Conservation (phyloP, 805 yeast species). For the Priceomyces haplophilus region DNA sequence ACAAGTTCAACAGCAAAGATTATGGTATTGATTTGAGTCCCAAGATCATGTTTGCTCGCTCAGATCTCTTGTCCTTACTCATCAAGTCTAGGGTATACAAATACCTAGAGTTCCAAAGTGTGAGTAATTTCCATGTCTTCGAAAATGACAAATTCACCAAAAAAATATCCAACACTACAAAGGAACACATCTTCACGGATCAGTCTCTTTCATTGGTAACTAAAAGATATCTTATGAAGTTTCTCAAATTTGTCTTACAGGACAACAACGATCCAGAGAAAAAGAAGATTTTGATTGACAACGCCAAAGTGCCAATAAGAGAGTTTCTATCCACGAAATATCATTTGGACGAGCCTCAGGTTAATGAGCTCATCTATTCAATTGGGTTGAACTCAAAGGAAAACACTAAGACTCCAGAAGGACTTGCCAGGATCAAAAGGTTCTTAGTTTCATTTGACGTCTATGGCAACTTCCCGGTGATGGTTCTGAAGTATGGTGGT, state of each 20-base stretch:
- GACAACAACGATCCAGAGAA: constrained; percentile 59
- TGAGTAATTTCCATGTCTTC: constrained; percentile 87
- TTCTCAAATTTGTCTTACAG: constrained; percentile 76
- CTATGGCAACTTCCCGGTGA: constrained; percentile 91
- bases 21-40: constrained; percentile 90
- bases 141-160: constrained; percentile 84
- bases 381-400: constrained; percentile 73
- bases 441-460: constrained; percentile 83
- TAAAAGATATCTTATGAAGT: constrained; percentile 85
- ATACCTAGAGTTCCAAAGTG: constrained; percentile 87
- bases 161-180: constrained; percentile 72
- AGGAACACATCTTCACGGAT: constrained; percentile 91
- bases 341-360: constrained; percentile 69
- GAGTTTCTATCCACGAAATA: constrained; percentile 62
- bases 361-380: constrained; percentile 79
- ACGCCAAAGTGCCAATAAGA: constrained; percentile 54
- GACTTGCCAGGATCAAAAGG: constrained; percentile 76
- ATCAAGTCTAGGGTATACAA: constrained; percentile 84
- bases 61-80: constrained; percentile 77
- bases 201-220: constrained; percentile 70
- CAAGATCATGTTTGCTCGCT: constrained; percentile 80
- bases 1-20: constrained; percentile 57
- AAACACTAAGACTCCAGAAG: constrained; percentile 65
- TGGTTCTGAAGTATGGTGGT: constrained; percentile 90
- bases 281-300: constrained; percentile 54